A percentile compares a stretch with the other conserved stretches of the same genome.
Conservation (phyloP, 2,329 filamentous ascomycete species). For the Colletotrichum sp. region DNA sequence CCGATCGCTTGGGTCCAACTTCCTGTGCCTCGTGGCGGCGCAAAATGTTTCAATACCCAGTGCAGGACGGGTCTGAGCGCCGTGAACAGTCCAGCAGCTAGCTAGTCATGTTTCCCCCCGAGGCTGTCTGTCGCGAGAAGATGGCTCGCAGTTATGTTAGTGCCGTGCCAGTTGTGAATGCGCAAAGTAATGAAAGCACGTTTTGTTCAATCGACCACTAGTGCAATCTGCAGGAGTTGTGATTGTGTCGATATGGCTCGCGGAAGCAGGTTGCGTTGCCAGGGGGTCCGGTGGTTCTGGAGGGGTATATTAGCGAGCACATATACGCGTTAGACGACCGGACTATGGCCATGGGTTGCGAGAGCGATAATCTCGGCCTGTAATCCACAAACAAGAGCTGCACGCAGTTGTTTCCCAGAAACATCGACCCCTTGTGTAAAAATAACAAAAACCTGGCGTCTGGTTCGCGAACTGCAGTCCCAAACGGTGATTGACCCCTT, state of each 20-base stretch:
- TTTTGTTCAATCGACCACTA: background rate
- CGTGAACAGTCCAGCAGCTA: background rate
- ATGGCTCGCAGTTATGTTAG: background rate
- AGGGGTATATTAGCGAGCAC: slow-evolving; percentile 39
- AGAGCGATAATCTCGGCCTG: slow-evolving; percentile 40
- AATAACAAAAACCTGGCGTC: slow-evolving; percentile 2
- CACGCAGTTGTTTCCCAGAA: slow-evolving; percentile 9
- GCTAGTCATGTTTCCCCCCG: background rate
- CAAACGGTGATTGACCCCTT: background rate
- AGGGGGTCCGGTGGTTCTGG: slow-evolving; percentile 17
- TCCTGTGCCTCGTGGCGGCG: background rate
- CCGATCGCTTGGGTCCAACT: background rate
- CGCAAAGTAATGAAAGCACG: background rate
- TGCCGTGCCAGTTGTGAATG: background rate
- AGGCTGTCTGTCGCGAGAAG: background rate
- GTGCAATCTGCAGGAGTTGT: background rate
- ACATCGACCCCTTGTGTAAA: background rate
- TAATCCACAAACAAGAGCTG: slow-evolving; percentile 27
- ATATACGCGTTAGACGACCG: slow-evolving; percentile 40
- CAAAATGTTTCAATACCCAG: background rate
- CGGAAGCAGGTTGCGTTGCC: background rate
- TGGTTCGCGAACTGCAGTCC: background rate
- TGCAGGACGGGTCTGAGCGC: background rate
- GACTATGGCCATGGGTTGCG: slow-evolving; percentile 33
- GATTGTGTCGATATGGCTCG: slow-evolving; percentile 11